Conservation (phyloP, 257 asterid species). For the Gentiana macrophylla region DNA sequence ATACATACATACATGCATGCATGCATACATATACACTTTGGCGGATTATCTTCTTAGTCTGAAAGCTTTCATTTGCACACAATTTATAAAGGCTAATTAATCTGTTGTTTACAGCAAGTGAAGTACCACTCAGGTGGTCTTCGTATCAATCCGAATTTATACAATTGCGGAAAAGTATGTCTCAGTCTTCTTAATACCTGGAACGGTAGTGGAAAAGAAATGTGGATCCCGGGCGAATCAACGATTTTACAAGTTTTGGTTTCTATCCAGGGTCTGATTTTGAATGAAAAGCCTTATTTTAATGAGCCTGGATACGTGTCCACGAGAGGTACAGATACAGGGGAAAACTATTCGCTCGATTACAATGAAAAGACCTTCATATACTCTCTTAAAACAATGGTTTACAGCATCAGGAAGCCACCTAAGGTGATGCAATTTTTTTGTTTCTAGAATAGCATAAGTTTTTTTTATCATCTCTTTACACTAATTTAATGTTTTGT, state of each 20-base stretch:
- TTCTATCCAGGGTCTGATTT: conserved; percentile 88
- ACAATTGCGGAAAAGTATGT: conserved; percentile 82
- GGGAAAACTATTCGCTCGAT: conserved; percentile 49
- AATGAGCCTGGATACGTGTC: conserved; percentile 86
- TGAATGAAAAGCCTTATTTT: conserved; percentile 80
- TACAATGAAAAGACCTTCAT: conserved; percentile 68
- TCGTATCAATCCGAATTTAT: conserved; percentile 84
- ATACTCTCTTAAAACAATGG: conserved; percentile 67
- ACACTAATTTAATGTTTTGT: too few species aligned
- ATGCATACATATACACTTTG: too few species aligned
- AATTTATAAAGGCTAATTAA: conserved; percentile 1
- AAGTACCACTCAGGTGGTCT: conserved; percentile 87
- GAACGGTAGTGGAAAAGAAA: conserved; percentile 63
- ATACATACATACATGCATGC: too few species aligned
- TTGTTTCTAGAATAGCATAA: neutral
- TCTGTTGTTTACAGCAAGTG: conserved; percentile 46
- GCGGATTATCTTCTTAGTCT: neutral
- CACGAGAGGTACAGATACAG: conserved; percentile 21
- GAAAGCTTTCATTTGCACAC: neutral
- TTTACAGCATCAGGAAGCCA: conserved; percentile 61
- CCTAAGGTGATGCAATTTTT: conserved; percentile 52
- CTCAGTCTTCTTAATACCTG: conserved; percentile 93
- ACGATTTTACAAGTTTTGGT: conserved; percentile 90
- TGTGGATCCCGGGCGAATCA: conserved; percentile 68
- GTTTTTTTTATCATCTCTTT: neutral